Conservation (phyloP, 176 grass and related monocot species). For the Rhynchospora breviuscula region DNA sequence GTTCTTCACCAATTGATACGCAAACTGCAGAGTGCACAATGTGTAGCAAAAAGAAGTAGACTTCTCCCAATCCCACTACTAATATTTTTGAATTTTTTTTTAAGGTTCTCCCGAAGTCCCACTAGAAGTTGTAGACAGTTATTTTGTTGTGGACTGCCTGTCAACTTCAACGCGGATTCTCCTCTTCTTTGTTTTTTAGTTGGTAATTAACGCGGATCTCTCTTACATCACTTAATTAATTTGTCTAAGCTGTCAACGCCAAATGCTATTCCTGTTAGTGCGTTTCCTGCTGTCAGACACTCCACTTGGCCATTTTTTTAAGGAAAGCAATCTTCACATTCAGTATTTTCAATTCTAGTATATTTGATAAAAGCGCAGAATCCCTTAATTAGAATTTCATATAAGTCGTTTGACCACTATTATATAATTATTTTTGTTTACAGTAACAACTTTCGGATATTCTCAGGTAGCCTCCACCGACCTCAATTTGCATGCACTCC, state of each 20-base stretch:
- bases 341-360: not conserved
- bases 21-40: too few relatives aligned
- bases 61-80: too few relatives aligned
- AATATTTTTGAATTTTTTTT: too few relatives aligned
- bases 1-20: too few relatives aligned
- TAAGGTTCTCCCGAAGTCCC: too few relatives aligned
- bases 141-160: not conserved
- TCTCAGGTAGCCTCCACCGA: not conserved
- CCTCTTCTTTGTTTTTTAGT: too few relatives aligned
- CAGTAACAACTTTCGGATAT: not conserved
- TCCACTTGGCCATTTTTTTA: not conserved
- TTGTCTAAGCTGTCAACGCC: not conserved
- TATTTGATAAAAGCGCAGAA: not conserved
- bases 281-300: not conserved
- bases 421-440: not conserved
- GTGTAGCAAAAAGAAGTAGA: too few relatives aligned
- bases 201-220: not conserved
- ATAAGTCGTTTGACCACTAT: not conserved
- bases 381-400: not conserved
- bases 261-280: not conserved
- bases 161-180: conserved; percentile 18
- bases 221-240: conserved; percentile 1
- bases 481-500: not conserved
- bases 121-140: conserved; percentile 5
- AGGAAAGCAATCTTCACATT: not conserved